Evolutionary conservation across 495 filamentous ascomycete genomes (phyloP).

Genomic region (Lophiotrema nucula): DNA sequence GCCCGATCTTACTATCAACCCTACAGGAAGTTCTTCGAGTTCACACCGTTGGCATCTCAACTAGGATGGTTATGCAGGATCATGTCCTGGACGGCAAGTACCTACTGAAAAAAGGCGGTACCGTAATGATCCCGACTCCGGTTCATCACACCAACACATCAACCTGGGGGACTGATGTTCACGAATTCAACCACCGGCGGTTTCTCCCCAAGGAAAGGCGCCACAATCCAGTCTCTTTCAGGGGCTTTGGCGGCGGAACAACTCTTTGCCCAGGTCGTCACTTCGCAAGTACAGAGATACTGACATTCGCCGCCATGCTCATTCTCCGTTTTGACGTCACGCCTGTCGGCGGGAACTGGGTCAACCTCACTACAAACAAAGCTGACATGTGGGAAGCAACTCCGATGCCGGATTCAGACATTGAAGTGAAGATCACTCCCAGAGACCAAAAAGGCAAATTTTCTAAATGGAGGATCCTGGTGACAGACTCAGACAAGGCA

Average conservation of each 20-base stretch:
- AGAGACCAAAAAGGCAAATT: neutral
- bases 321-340: neutral
- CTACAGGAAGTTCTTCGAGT: conserved; percentile 22
- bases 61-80: conserved; percentile 21
- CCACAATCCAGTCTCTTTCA: neutral
- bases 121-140: neutral
- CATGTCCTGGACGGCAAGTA: neutral
- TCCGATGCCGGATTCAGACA: conserved; percentile 1
- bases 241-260: conserved; percentile 2
- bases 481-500: conserved; percentile 11
- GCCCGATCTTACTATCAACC: conserved; percentile 22
- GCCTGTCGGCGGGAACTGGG: neutral
- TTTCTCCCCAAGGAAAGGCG: neutral
- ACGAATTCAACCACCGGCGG: neutral
- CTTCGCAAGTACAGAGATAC: conserved; percentile 5
- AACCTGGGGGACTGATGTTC: neutral
- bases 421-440: no score
- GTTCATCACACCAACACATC: neutral
- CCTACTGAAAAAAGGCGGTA: no score
- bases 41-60: conserved; percentile 11
- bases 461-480: neutral
- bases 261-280: conserved; percentile 4
- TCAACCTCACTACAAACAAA: neutral
- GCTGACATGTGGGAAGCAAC: neutral
- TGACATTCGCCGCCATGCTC: conserved; percentile 1